Evolutionary conservation across 495 filamentous ascomycete species (phyloP).

Genomic region (Aspergillus incahuasiensis): DNA sequence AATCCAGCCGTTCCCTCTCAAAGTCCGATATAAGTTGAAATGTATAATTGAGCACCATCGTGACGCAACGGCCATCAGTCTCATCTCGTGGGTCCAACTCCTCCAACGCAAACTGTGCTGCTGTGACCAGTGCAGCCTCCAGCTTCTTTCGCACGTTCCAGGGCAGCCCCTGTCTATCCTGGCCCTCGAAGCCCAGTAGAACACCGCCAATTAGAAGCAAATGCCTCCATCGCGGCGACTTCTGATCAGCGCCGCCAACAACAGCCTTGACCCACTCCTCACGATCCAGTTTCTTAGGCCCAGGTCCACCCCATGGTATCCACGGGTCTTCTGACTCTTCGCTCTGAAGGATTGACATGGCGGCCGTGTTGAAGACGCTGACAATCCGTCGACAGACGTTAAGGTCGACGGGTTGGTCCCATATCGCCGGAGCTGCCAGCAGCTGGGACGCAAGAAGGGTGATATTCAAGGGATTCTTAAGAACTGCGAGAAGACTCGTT

Average conservation of each 20-base stretch:
- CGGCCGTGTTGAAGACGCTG: conserved; percentile 83
- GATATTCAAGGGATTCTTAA: conserved; percentile 87
- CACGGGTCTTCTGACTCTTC: conserved; percentile 41
- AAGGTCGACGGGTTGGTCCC: conserved; percentile 69
- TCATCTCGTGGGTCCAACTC: conserved; percentile 45
- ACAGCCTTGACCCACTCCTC: conserved; percentile 85
- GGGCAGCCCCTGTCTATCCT: conserved; percentile 59
- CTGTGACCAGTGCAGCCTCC: conserved; percentile 71
- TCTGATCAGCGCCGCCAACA: conserved; percentile 76
- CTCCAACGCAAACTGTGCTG: conserved; percentile 70
- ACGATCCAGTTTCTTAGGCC: conserved; percentile 45
- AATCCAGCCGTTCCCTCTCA: conserved; percentile 57
- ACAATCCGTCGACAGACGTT: conserved; percentile 70
- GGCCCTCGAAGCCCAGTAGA: conserved; percentile 72
- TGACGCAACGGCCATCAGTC: conserved; percentile 57
- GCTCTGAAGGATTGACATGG: conserved; percentile 58
- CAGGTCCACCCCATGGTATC: conserved; percentile 36
- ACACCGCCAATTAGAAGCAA: conserved; percentile 74
- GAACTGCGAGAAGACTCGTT: conserved; percentile 71
- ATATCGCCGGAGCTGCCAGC: conserved; percentile 80
- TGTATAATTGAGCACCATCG: conserved; percentile 70
- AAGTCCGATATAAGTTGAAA: conserved; percentile 68
- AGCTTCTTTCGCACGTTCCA: conserved; percentile 62
- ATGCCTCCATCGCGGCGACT: conserved; percentile 85
- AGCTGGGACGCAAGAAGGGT: conserved; percentile 88